Evolutionary conservation across 2,329 filamentous ascomycete genomes (phyloP).

Genomic region (Clonostachys sp.): DNA sequence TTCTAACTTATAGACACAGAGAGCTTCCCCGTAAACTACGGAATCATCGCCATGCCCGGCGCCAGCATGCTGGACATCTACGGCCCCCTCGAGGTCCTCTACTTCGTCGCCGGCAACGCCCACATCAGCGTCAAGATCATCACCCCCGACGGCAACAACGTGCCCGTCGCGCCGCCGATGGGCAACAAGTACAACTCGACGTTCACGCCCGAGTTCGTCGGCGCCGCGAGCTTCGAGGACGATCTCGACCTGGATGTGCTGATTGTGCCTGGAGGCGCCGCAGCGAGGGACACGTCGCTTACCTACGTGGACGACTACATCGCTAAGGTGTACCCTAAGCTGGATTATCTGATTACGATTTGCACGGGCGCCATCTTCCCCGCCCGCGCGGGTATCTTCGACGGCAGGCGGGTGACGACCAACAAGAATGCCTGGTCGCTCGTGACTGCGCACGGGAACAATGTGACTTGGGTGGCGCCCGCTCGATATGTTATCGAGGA

Average conservation of each 20-base stretch:
- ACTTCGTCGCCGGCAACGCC: constrained; percentile 6
- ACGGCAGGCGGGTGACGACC: constrained; percentile 58
- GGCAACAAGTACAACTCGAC: constrained; percentile 3
- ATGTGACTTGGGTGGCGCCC: constrained; percentile 54
- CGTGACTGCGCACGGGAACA: constrained; percentile 38
- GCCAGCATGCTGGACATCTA: constrained; percentile 12
- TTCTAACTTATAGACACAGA: too few relatives aligned
- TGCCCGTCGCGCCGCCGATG: neutral
- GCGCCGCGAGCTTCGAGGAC: constrained; percentile 1
- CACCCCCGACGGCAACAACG: neutral
- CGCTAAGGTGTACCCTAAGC: constrained; percentile 28
- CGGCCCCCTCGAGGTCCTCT: constrained; percentile 11
- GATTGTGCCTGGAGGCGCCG: constrained; percentile 60
- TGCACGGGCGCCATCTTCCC: constrained; percentile 61
- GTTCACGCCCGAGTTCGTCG: constrained; percentile 1
- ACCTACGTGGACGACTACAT: constrained; percentile 31
- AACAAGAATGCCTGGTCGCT: constrained; percentile 56
- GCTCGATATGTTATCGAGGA: constrained; percentile 64
- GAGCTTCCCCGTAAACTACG: constrained; percentile 5
- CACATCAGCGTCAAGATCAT: constrained; percentile 3
- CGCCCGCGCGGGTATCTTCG: constrained; percentile 54
- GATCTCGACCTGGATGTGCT: constrained; percentile 41
- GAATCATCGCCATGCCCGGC: constrained; percentile 8
- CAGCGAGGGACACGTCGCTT: constrained; percentile 28
- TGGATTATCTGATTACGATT: constrained; percentile 57